Evolutionary conservation across 805 yeast genomes (phyloP).

Genomic region (Suhomyces prunicola): DNA sequence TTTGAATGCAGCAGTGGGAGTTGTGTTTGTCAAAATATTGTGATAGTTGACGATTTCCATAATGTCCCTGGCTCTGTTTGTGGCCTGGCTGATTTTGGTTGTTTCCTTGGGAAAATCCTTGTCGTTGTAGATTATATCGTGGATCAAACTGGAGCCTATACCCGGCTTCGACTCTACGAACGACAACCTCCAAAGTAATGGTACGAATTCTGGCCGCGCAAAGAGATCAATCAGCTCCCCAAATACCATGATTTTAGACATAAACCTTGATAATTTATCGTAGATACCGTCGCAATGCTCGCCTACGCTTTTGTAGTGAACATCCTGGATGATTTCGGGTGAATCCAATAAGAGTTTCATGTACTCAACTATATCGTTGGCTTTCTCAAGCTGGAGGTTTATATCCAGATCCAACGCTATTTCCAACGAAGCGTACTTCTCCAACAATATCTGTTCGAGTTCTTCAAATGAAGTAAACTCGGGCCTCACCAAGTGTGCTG

Average conservation of each 20-base stretch:
- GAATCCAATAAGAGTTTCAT: slow-evolving; percentile 36
- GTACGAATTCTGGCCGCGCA: slow-evolving; percentile 25
- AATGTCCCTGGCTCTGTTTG: slow-evolving; percentile 30
- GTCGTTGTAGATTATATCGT: slow-evolving; percentile 20
- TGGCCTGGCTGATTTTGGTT: slow-evolving; percentile 14
- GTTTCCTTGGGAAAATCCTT: slow-evolving; percentile 3
- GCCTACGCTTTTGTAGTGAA: slow-evolving; percentile 5
- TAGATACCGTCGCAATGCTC: slow-evolving; percentile 17
- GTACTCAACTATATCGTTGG: slow-evolving; percentile 27
- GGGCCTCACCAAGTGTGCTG: slow-evolving; percentile 26
- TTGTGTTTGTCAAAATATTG: slow-evolving; percentile 9
- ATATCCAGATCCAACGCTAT: slow-evolving; percentile 8
- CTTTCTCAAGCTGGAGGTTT: slow-evolving; percentile 16
- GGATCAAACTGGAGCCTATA: slow-evolving; percentile 24
- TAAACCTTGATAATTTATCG: slow-evolving; percentile 27
- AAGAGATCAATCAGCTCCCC: slow-evolving; percentile 21
- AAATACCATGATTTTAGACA: slow-evolving; percentile 24
- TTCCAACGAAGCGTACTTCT: slow-evolving; percentile 24
- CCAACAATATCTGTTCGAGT: slow-evolving; percentile 22
- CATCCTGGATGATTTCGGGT: slow-evolving; percentile 14
- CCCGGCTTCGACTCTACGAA: slow-evolving; percentile 10
- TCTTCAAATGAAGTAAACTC: slow-evolving; percentile 21
- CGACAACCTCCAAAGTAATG: slow-evolving; percentile 35
- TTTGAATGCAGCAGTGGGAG: slow-evolving; percentile 18
- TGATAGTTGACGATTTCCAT: slow-evolving; percentile 23